Conservation (phyloP, 1,284 basidiomycete species). For the Microbotryum scabiosae region DNA sequence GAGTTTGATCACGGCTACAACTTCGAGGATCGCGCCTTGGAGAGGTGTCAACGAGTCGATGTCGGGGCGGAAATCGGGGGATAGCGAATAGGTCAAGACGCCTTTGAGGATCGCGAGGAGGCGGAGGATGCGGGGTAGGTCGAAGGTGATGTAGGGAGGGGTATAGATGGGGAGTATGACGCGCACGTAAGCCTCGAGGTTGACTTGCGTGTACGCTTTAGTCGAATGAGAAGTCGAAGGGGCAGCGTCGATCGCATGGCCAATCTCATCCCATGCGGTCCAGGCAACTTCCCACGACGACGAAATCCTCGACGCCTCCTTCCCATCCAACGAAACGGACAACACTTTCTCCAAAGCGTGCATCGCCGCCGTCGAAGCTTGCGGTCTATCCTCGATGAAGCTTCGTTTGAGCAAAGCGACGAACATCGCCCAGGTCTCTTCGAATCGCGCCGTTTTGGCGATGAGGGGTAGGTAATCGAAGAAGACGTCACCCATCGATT, state of each 20-base stretch:
- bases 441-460: conserved; percentile 60
- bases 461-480: conserved; percentile 70
- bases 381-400: conserved; percentile 58
- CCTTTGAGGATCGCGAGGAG: conserved; percentile 72
- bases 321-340: conserved; percentile 44
- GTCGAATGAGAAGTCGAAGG: conserved; percentile 3
- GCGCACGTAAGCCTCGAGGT: conserved; percentile 68
- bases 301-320: conserved; percentile 40
- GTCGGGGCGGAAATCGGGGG: conserved; percentile 79
- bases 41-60: conserved; percentile 73
- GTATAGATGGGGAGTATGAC: conserved; percentile 47
- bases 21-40: conserved; percentile 61
- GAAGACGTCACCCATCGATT: conserved; percentile 75
- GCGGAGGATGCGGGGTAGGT: conserved; percentile 53
- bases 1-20: conserved; percentile 60
- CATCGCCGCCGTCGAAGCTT: conserved; percentile 67
- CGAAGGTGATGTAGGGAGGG: conserved; percentile 32
- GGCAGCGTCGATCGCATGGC: conserved; percentile 44
- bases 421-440: conserved; percentile 61
- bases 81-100: conserved; percentile 68
- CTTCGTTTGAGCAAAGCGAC: conserved; percentile 59
- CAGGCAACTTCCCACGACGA: conserved; percentile 56
- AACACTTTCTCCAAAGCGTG: conserved; percentile 71
- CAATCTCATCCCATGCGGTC: conserved; percentile 61
- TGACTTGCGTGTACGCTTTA: conserved; percentile 60